Base-by-base conservation (phyloP, 164 flowering plant genomes). In the Vitis rupestris region DNA sequence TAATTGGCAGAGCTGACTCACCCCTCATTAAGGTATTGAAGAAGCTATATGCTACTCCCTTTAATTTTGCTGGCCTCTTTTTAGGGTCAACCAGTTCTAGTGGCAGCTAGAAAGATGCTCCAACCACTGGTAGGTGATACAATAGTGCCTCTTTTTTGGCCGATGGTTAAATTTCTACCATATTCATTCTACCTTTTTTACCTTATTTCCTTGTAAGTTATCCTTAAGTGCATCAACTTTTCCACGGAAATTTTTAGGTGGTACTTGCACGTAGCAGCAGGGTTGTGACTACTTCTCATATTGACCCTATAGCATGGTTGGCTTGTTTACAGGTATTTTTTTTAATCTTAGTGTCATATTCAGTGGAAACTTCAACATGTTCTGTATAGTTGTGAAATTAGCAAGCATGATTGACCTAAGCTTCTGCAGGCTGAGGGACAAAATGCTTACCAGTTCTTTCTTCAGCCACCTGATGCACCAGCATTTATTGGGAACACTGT, bases 401-500 rank as follows among this genome's bases (percentile, higher is more conserved):
- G 44, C 44, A 3, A 37, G 44, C 14, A 49, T 44, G 30, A n/a
- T 0, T 61, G 61, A 52, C 58, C 11, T 61, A 44, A 57, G 17
- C 57, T 63, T 65, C 51, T 75, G 65, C 78, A 93, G 97, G 83
- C 71, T 75, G 97, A 92, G 79, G 95, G 97, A 23, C 82, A 80
- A 70, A 81, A 90, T 80, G 84, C 93, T 54, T 95, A 88, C 74
- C 98, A 93, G 73, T 95, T 95, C 71, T 90, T 90, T 73, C 83
- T 95, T 78, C 98, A 91, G 80, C 99, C 99, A 71, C 91, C 96
- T 72, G 72, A 84, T 76, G 88, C 90, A 54, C 89, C 95, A 8
- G 94, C 98, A 58, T 95, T 95, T 78, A 89, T 95, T 68, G 99
- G 97, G 58, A 95, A 93, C 76, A 93, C 97, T 61, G 98, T 90